Evolutionary conservation across 2,329 filamentous ascomycete genomes (phyloP).

Genomic region (Pseudogymnoascus destructans): DNA sequence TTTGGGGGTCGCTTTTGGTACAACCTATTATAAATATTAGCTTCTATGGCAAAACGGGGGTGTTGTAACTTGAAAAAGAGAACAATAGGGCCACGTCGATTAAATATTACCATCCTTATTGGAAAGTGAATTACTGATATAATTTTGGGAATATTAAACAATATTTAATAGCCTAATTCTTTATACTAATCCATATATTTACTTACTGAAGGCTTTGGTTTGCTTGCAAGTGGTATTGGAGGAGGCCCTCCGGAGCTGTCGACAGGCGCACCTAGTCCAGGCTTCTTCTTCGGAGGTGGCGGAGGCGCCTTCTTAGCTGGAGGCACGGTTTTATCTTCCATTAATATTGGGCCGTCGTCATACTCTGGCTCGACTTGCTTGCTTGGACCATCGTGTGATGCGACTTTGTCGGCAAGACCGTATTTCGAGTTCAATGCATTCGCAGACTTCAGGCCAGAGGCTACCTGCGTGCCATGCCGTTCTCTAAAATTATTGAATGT

Average conservation of each 20-base stretch:
- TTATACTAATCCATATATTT: slow-evolving; percentile 8
- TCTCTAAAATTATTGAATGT: slow-evolving; percentile 46
- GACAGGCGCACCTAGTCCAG: slow-evolving; percentile 18
- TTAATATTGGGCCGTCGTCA: slow-evolving; percentile 11
- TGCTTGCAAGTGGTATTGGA: slow-evolving; percentile 19
- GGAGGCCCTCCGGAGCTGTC: slow-evolving; percentile 19
- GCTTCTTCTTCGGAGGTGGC: slow-evolving; percentile 24
- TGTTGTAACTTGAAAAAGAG: neutral
- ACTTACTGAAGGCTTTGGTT: slow-evolving; percentile 26
- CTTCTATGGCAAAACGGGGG: neutral
- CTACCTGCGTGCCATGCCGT: slow-evolving; percentile 45
- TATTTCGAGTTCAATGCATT: slow-evolving; percentile 26
- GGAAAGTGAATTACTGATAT: neutral
- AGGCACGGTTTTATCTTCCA: slow-evolving; percentile 13
- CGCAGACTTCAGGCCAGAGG: slow-evolving; percentile 35
- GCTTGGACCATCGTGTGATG: slow-evolving; percentile 15
- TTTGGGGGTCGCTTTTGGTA: neutral
- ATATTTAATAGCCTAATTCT: neutral
- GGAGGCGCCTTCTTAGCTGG: slow-evolving; percentile 27
- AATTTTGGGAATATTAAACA: neutral
- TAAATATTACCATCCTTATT: neutral
- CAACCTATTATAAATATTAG: neutral
- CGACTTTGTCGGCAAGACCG: slow-evolving; percentile 23
- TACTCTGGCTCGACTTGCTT: slow-evolving; percentile 10
- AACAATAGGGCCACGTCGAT: neutral